Evolutionary conservation across 164 flowering plant species (phyloP).

Genomic region (Vitis cinerea): DNA sequence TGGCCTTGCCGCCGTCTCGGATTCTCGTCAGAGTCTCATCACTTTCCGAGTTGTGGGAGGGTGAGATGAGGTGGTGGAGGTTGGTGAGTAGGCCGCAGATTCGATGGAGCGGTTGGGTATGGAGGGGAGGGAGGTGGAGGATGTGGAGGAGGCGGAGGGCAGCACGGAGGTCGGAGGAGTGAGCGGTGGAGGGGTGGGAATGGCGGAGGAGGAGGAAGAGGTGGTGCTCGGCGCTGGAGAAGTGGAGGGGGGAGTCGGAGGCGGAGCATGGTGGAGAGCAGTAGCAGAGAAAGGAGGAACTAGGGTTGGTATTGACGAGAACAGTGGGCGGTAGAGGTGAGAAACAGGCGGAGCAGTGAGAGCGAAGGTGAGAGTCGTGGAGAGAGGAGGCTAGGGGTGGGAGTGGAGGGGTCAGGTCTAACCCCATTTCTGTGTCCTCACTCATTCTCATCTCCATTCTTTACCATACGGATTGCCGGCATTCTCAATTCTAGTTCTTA

Average conservation of each 20-base stretch:
- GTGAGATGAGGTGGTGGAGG: constrained; percentile 23
- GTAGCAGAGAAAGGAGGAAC: constrained; percentile 16
- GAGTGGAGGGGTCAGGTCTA: constrained; percentile 52
- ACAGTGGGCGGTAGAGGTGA: neutral
- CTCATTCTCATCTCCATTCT: constrained; percentile 57
- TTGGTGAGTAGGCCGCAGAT: constrained; percentile 55
- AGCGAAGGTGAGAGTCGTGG: constrained; percentile 39
- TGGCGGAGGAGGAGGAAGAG: constrained; percentile 27
- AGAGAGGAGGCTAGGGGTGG: constrained; percentile 53
- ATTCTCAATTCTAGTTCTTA: too few relatives aligned
- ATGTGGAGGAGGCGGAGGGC: constrained; percentile 57
- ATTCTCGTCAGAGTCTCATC: constrained; percentile 20
- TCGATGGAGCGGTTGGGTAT: constrained; percentile 11
- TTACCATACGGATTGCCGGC: neutral
- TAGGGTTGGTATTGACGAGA: constrained; percentile 9
- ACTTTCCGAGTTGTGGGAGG: neutral
- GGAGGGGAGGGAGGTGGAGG: constrained; percentile 10
- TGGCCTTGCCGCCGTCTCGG: constrained; percentile 40
- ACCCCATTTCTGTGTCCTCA: constrained; percentile 37
- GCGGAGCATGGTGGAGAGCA: constrained; percentile 23
- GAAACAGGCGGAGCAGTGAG: constrained; percentile 6
- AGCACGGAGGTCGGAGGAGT: constrained; percentile 47
- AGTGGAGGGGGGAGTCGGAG: constrained; percentile 22
- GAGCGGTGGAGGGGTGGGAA: constrained; percentile 18
- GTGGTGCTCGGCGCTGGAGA: constrained; percentile 35